Evolutionary conservation across 768 basidiomycete species (phyloP).

Genomic region (Mycena alexandri): DNA sequence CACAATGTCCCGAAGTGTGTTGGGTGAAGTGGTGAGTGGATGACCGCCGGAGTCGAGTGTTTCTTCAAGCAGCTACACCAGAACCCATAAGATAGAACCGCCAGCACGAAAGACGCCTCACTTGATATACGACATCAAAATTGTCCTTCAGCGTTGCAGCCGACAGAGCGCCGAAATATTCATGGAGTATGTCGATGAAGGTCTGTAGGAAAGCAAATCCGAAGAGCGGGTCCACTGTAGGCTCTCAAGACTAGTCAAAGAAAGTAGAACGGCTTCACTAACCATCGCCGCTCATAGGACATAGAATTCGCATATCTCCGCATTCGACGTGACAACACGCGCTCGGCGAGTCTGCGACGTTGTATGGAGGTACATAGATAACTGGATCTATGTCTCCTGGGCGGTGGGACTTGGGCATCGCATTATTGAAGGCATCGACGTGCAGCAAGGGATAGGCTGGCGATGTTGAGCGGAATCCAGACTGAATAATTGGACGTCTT

Average conservation of each 20-base stretch:
- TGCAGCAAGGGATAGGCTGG: conserved; percentile 86
- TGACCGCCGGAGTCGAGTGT: conserved; percentile 94
- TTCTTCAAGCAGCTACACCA: conserved; percentile 86
- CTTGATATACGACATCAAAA: conserved; percentile 96
- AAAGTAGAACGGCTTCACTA: conserved; percentile 46
- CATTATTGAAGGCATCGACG: conserved; percentile 86
- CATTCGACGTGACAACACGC: conserved; percentile 88
- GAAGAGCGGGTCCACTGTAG: conserved; percentile 86
- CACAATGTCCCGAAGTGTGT: conserved; percentile 93
- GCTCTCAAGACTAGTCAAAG: conserved; percentile 22
- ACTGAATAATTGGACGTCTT: conserved; percentile 88
- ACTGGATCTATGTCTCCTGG: conserved; percentile 78
- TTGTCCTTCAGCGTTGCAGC: conserved; percentile 87
- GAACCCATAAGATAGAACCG: conserved; percentile 18
- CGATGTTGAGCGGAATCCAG: conserved; percentile 85
- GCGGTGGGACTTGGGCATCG: conserved; percentile 68
- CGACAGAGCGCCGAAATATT: conserved; percentile 91
- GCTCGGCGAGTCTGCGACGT: conserved; percentile 62
- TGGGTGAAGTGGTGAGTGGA: conserved; percentile 91
- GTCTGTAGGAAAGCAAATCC: conserved; percentile 91
- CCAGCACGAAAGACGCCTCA: conserved; percentile 45
- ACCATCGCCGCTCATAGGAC: conserved; percentile 90
- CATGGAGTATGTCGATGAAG: conserved; percentile 84
- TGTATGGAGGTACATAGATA: conserved; percentile 70
- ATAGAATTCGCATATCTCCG: conserved; percentile 82